Conservation (phyloP, 2,329 filamentous ascomycete genomes). For the Exserohilum turcica region DNA sequence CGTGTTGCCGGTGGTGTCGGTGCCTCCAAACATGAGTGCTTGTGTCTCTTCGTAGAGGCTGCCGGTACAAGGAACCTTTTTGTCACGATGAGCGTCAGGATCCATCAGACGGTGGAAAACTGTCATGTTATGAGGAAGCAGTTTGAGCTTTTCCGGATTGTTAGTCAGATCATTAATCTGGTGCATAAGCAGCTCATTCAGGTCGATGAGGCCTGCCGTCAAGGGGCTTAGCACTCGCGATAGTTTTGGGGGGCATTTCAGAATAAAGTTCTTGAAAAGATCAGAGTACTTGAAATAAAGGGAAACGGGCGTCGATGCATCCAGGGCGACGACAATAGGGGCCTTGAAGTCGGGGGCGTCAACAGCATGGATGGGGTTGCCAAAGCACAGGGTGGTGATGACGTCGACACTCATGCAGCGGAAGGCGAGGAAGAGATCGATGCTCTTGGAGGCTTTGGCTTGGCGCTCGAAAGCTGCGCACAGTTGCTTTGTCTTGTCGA, state of each 20-base stretch:
- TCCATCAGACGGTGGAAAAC: slow-evolving; percentile 47
- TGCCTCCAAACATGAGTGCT: slow-evolving; percentile 55
- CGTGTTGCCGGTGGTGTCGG: slow-evolving; percentile 52
- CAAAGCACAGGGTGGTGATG: slow-evolving; percentile 50
- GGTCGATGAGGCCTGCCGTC: slow-evolving; percentile 47
- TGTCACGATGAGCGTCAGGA: slow-evolving; percentile 38
- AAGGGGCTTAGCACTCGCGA: slow-evolving; percentile 45
- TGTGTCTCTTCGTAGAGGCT: slow-evolving; percentile 54
- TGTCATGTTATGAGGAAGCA: slow-evolving; percentile 45
- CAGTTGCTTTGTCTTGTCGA: slow-evolving; percentile 44
- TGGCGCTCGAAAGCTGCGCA: slow-evolving; percentile 37
- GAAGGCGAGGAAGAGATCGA: slow-evolving; percentile 36
- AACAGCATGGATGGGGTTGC: slow-evolving; percentile 47
- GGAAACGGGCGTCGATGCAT: slow-evolving; percentile 43
- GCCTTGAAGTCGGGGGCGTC: slow-evolving; percentile 49
- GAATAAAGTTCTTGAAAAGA: slow-evolving; percentile 44
- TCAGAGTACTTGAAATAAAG: slow-evolving; percentile 51
- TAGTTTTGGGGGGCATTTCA: slow-evolving; percentile 46
- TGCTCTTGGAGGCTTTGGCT: slow-evolving; percentile 21
- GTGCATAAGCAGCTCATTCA: slow-evolving; percentile 42
- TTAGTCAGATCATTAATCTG: slow-evolving; percentile 42
- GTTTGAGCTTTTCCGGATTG: slow-evolving; percentile 38
- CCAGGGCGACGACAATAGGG: slow-evolving; percentile 52
- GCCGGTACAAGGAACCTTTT: slow-evolving; percentile 36
- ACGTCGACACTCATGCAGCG: slow-evolving; percentile 30